Conservation (phyloP, 2,329 filamentous ascomycete species). For the Furcasterigmium sp. region DNA sequence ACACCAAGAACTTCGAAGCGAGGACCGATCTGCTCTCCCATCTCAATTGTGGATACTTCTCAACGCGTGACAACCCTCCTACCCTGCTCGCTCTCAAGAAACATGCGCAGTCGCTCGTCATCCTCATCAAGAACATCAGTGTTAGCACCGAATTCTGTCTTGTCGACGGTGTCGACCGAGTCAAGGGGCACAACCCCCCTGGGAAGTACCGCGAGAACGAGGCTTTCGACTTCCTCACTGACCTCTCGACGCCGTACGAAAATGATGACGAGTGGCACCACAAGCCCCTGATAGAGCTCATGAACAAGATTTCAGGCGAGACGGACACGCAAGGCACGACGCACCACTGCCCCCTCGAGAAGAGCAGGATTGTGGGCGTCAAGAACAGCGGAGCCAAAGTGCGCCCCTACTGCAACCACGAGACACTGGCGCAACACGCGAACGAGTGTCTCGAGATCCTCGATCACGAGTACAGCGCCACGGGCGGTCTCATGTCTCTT, state of each 20-base stretch:
- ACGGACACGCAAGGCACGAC: constrained; percentile 33
- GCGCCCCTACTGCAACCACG: constrained; percentile 39
- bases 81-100: constrained; percentile 54
- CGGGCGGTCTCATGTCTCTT: constrained; percentile 50
- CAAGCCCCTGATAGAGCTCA: constrained; percentile 37
- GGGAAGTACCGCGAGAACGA: constrained; percentile 33
- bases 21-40: constrained; percentile 26
- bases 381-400: constrained; percentile 10
- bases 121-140: constrained; percentile 44
- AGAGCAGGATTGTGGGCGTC: constrained; percentile 10
- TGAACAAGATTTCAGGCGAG: constrained; percentile 35
- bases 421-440: constrained; percentile 49
- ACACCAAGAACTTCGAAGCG: constrained; percentile 7
- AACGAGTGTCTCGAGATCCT: constrained; percentile 55
- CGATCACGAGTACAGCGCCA: constrained; percentile 51
- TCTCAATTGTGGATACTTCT: constrained; percentile 54
- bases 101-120: constrained; percentile 51
- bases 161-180: constrained; percentile 15
- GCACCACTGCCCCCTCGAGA: constrained; percentile 40
- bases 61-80: constrained; percentile 42
- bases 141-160: constrained; percentile 26
- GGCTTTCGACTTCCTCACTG: constrained; percentile 53
- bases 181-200: constrained; percentile 5
- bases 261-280: constrained; percentile 43
- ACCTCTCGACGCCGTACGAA: constrained; percentile 42